Evolutionary conservation across 2,329 filamentous ascomycete species (phyloP), one percentile per base, ranked within the genome.

Genomic region (Nigrospora sphaerica): DNA sequence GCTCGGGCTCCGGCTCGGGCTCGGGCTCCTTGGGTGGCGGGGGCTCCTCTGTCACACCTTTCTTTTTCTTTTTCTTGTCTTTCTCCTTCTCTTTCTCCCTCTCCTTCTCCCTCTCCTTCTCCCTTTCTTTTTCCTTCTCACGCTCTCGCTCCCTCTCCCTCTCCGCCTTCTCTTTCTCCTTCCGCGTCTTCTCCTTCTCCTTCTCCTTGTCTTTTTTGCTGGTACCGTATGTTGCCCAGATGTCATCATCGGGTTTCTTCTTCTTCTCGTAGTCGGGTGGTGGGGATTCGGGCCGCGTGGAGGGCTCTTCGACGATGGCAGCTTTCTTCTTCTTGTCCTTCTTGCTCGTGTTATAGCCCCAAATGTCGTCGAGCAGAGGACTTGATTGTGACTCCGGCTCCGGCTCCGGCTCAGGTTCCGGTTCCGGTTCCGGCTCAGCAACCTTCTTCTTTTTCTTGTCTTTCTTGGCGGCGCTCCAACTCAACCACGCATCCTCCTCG

Each of bases 21-120:
- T 52, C 48, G 4, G 46, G 50, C 19, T 49, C 52, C 18, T 40
- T 49, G 32, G 35, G 36, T 16, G 49, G 44, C 16, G 33, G 42
- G 12, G 59, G 55, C 5, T 51, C 38, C 35, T 57, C 57, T 13
- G 42, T 34, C 12, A 38, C 50, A 16, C 58, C 60, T 39, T 57
- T 59, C 46, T 60, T 67, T 49, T 66, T 64, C 49, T 64, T 70
- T 51, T 69, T 71, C 52, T 65, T 73, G 23, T 59, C 55, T 52
- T 63, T 69, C 53, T 64, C 69, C 54, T 69, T 71, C 49, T 64
- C n/a, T 55, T 52, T 55, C 14, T 60, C 55, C 37, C 58, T 57
- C 39, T 43, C 38, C 45, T 44, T 45, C 39, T 35, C 46, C 48
- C 42, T 41, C 16, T 46, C 45, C 14, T 36, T 42, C 32, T 36